phyloP scores from a whole-genome alignment of 169 alveolate species.

The Toxoplasma gondii region DNA sequence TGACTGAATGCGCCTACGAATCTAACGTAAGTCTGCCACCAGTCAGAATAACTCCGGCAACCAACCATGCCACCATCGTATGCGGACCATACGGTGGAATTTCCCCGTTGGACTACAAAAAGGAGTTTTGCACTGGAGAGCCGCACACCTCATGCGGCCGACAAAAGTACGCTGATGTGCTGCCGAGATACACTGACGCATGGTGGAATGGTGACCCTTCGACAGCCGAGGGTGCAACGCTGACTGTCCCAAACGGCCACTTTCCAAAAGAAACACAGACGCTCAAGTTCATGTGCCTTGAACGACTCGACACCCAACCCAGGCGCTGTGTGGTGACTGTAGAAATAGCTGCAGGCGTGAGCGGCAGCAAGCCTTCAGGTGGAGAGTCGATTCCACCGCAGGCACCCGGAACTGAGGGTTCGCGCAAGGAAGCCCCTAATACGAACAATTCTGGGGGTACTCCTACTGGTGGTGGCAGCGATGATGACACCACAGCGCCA shows the following conservation, averaged over 20 bases:
- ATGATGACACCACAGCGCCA: too few species aligned
- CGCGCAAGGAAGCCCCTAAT: too few species aligned
- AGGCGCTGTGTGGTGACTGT: neutral
- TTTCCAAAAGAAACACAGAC: neutral
- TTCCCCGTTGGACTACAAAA: neutral
- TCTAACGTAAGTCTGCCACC: neutral
- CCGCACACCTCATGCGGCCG: neutral
- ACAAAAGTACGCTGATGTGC: neutral
- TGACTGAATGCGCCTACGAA: neutral
- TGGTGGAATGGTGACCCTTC: neutral
- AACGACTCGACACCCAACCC: neutral
- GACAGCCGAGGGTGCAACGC: neutral
- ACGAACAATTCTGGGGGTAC: too few species aligned
- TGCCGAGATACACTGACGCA: neutral
- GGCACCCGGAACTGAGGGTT: too few species aligned
- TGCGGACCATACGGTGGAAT: neutral
- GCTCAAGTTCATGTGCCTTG: neutral
- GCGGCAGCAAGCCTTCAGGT: too few species aligned
- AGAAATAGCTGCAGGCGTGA: neutral
- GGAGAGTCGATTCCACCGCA: too few species aligned
- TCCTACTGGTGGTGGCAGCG: too few species aligned
- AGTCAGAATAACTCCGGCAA: neutral
- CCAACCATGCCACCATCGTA: neutral
- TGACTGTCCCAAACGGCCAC: neutral
- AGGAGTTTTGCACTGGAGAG: neutral